Evolutionary conservation across 2,329 filamentous ascomycete genomes (phyloP), one percentile per base, ranked within the genome.

Genomic region (Ophiocordyceps sinensis): DNA sequence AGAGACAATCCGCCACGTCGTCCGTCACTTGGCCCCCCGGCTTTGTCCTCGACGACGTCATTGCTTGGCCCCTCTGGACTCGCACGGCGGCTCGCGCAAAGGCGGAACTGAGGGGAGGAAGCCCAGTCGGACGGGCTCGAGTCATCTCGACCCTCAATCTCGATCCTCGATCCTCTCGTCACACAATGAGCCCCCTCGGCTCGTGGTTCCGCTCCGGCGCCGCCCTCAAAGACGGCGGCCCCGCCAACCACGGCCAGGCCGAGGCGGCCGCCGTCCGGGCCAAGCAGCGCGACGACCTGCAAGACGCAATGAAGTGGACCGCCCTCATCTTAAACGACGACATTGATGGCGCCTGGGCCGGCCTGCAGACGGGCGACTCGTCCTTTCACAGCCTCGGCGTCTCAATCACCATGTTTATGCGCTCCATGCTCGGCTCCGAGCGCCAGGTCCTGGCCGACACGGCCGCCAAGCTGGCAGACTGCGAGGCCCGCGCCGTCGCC

Each of bases 391-490:
- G 82, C 65, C 71, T 96, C 29, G 88, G 87, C 28, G 70, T 80
- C 49, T 82, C 85, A 40, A 79, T 94, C 29, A 79, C 87, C 17
- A 77, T 77, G 36, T 96, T 96, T 57, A 79, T 96, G 61, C 73
- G 79, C 50, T 87, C 88, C 15, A 81, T 91, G 3, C 66, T 96
- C 1, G 88, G 88, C 2, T 91, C 94, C 52, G 91, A 96, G 62
- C 88, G 93, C 59, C 79, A 91, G 4, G 72, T 93, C 49, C 91
- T 96, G 82, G 77, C 77, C 43, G 79, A 93, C 65, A 86, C 91
- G 19, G 76, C 77, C 13, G 71, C 77, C 23, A 73, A 77, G 38
- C 70, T 98, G 23, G 71, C 71, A 39, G 77, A 82, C 36, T 85
- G 85, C 43, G 89, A 96, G 63, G 77, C 73, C 28, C 71, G 75